phyloP scores from a whole-genome alignment of 495 filamentous ascomycete species.

The Penicillium pancosmium region DNA sequence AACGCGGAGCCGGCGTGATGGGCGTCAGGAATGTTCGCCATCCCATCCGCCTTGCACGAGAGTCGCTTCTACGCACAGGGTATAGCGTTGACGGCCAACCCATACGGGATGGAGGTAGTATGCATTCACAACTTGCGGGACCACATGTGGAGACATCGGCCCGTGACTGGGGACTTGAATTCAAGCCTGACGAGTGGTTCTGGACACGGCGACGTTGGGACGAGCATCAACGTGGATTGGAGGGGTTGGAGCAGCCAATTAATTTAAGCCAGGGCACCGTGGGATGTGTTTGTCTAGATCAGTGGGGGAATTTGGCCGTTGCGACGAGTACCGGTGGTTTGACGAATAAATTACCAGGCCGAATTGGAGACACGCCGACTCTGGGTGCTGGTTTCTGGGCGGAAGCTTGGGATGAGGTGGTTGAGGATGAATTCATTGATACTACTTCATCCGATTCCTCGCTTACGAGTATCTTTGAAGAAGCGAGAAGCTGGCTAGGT shows the following conservation, averaged over 20 bases:
- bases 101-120: slow-evolving; percentile 44
- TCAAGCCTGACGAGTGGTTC: slow-evolving; percentile 72
- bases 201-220: slow-evolving; percentile 81
- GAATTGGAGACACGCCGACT: slow-evolving; percentile 87
- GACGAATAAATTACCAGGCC: slow-evolving; percentile 84
- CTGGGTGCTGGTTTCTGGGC: slow-evolving; percentile 91
- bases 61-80: slow-evolving; percentile 65
- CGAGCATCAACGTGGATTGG: slow-evolving; percentile 72
- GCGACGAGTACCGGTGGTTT: slow-evolving; percentile 88
- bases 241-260: slow-evolving; percentile 40
- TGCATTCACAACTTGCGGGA: slow-evolving; percentile 71
- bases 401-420: slow-evolving; percentile 68
- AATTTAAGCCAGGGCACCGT: slow-evolving; percentile 73
- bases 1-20: slow-evolving; percentile 77
- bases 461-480: slow-evolving; percentile 1
- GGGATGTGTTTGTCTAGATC: slow-evolving; percentile 79
- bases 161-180: slow-evolving; percentile 65
- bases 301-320: slow-evolving; percentile 68
- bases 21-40: slow-evolving; percentile 73
- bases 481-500: slow-evolving; percentile 30
- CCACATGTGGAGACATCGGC: slow-evolving; percentile 68
- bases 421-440: background rate
- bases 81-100: slow-evolving; percentile 32
- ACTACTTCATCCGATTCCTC: background rate
- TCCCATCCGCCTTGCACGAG: slow-evolving; percentile 73